Percentiles rank a stretch among this genome's conserved stretches.
phyloP scores from a whole-genome alignment of 2,329 filamentous ascomycete species.

The Claviceps capensis region DNA sequence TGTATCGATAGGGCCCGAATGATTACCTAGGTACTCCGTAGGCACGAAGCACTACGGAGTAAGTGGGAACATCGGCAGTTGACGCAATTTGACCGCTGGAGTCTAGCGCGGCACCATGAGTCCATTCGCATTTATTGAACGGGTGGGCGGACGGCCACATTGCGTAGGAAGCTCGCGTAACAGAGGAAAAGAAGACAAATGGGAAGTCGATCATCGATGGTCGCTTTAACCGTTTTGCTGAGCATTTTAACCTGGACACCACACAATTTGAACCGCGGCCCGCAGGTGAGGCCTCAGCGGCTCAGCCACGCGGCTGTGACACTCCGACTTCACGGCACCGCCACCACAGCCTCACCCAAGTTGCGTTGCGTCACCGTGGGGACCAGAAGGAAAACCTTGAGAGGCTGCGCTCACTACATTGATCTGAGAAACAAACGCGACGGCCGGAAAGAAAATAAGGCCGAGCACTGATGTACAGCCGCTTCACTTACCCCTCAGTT shows the following conservation, averaged over 20 bases:
- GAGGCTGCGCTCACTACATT: not conserved
- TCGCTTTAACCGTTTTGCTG: no score
- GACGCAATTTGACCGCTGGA: no score
- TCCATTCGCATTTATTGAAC: no score
- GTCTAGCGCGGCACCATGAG: no score
- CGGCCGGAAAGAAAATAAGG: not conserved
- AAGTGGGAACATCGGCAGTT: no score
- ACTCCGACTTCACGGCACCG: not conserved
- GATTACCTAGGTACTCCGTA: no score
- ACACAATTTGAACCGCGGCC: not conserved
- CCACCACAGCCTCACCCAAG: not conserved
- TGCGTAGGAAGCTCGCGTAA: no score
- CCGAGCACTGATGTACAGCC: not conserved
- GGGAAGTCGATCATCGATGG: no score
- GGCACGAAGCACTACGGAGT: no score
- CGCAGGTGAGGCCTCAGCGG: not conserved
- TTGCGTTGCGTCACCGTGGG: slow-evolving; percentile 14
- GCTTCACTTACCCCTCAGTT: not conserved
- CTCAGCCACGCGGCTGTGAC: not conserved
- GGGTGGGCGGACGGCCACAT: no score
- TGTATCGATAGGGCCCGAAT: not conserved
- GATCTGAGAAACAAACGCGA: not conserved
- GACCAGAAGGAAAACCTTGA: slow-evolving; percentile 2
- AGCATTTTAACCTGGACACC: no score
- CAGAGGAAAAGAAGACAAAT: no score